Evolutionary conservation across 495 filamentous ascomycete genomes (phyloP).

Genomic region (Parmelia sp.): DNA sequence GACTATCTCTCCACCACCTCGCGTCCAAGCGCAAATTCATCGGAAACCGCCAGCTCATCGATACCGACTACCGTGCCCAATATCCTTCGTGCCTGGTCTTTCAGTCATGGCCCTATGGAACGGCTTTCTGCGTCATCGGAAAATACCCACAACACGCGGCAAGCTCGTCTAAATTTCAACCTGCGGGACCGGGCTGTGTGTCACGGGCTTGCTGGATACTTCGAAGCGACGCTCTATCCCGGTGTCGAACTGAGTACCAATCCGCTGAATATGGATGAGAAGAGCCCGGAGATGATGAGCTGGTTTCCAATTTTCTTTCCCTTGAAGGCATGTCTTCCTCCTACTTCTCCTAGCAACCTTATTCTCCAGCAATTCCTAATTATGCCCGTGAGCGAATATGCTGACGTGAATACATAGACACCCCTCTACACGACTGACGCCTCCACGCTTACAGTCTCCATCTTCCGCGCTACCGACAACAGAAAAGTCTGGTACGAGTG

Average conservation of each 20-base stretch:
- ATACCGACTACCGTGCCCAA: conserved; percentile 29
- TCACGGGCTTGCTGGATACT: conserved; percentile 90
- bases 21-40: conserved; percentile 23
- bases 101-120: conserved; percentile 32
- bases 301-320: conserved; percentile 99
- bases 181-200: conserved; percentile 69
- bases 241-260: conserved; percentile 85
- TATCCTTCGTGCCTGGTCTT: conserved; percentile 30
- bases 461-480: conserved; percentile 93
- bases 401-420: conserved; percentile 44
- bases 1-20: conserved; percentile 62
- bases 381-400: background rate
- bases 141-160: conserved; percentile 76
- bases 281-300: conserved; percentile 94
- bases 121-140: conserved; percentile 9
- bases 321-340: conserved; percentile 60
- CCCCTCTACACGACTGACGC: conserved; percentile 83
- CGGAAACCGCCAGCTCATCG: conserved; percentile 18
- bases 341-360: background rate
- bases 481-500: conserved; percentile 99
- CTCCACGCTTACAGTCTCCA: conserved; percentile 77
- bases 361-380: conserved; percentile 8
- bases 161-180: conserved; percentile 66
- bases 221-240: conserved; percentile 84
- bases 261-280: conserved; percentile 82